These are phyloP conservation scores for Starmerella bombi DNA, from an alignment of 805 yeast species.

Conservation along the genomic window DNA sequence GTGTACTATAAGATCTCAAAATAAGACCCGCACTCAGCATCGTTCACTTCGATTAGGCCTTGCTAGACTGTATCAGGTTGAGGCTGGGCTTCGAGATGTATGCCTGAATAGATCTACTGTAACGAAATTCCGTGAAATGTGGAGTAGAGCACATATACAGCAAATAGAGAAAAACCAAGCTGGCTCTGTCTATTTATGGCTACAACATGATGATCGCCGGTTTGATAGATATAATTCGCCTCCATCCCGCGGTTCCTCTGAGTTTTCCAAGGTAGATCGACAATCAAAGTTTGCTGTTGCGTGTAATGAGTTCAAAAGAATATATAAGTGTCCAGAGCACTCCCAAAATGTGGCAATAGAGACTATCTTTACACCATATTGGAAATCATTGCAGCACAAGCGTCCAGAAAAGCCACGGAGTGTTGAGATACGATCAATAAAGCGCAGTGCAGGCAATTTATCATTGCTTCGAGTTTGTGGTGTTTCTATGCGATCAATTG, in stretches of 20 bases:
- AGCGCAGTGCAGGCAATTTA: constrained; percentile 15
- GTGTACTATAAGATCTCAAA: neutral
- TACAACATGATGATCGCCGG: constrained; percentile 15
- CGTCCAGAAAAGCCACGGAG: constrained; percentile 11
- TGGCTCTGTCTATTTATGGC: constrained; percentile 8
- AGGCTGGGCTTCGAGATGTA: constrained; percentile 12
- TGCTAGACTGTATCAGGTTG: constrained; percentile 9
- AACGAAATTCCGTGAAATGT: neutral
- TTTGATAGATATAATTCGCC: constrained; percentile 17
- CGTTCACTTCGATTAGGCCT: constrained; percentile 1
- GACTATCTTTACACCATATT: constrained; percentile 17
- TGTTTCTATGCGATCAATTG: constrained; percentile 5
- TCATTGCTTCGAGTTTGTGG: constrained; percentile 18
- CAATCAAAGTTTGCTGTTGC: constrained; percentile 3
- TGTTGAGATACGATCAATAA: constrained; percentile 11
- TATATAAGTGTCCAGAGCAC: neutral
- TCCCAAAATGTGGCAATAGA: constrained; percentile 5
- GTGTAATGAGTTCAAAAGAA: neutral
- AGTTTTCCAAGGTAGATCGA: constrained; percentile 5
- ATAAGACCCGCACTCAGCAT: neutral
- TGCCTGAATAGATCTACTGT: constrained; percentile 3
- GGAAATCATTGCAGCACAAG: neutral
- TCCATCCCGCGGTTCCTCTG: constrained; percentile 5
- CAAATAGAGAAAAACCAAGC: constrained; percentile 10
- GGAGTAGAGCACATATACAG: neutral